phyloP scores from a whole-genome alignment of 176 grass and related monocot genomes.

The Hordeum marinum region DNA sequence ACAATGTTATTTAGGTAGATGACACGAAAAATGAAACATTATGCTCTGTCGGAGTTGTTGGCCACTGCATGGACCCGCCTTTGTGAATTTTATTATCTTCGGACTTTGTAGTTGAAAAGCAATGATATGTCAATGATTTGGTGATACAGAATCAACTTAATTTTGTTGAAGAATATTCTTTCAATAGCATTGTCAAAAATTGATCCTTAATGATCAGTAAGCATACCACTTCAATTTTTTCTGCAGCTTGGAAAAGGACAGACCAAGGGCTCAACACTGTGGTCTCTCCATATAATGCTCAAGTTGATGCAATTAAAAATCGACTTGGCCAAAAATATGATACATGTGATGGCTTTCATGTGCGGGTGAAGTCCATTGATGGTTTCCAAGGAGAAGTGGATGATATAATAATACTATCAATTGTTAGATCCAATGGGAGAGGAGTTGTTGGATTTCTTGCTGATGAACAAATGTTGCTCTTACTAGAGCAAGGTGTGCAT shows the following conservation, averaged over 20 bases:
- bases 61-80: background rate
- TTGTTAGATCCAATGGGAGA: constrained; percentile 47
- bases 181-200: background rate
- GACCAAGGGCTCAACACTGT: constrained; percentile 38
- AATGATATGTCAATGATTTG: background rate
- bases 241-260: constrained; percentile 42
- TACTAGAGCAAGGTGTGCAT: constrained; percentile 74
- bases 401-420: constrained; percentile 77
- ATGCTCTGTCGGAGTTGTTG: background rate
- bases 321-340: constrained; percentile 47
- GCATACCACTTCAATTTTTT: background rate
- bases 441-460: constrained; percentile 61
- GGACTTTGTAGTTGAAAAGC: background rate
- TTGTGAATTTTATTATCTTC: background rate
- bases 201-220: background rate
- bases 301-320: constrained; percentile 51
- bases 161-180: background rate
- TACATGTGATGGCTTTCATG: constrained; percentile 33
- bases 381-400: constrained; percentile 79
- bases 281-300: constrained; percentile 64
- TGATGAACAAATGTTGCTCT: constrained; percentile 77
- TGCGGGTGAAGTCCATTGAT: constrained; percentile 67
- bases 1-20: background rate
- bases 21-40: background rate
- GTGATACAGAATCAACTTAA: background rate